Evolutionary conservation across 306 rosid species (phyloP), one percentile per base, ranked within the genome.

Genomic region (Cercis canadensis): DNA sequence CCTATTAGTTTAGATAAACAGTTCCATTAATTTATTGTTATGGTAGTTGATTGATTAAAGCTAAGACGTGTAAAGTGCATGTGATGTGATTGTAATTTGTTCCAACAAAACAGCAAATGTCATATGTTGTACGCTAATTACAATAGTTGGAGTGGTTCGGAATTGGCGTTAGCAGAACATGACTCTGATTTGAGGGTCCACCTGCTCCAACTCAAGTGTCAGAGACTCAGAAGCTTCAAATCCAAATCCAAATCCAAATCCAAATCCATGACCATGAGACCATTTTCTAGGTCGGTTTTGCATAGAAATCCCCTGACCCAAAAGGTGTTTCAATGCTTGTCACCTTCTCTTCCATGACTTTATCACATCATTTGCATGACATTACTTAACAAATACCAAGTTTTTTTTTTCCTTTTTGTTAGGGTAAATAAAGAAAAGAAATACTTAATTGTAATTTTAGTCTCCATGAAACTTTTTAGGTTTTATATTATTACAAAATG

Each of bases 111-210:
- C 0, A 5, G 3, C 11, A 47, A 4, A 46, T 57, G 12, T 31
- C 10, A 51, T 36, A 57, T 6, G 8, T 44, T 59, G 46, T 11
- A 19, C 32, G 8, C 14, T 6, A 32, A 45, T 31, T 32, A 70
- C 47, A 46, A 46, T 0, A 11, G 11, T 43, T 34, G 43, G 65
- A 41, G 47, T 62, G 49, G 49, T 33, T 51, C 60, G n/a, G 39
- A 55, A 14, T 61, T 51, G 54, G 62, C 54, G 50, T 54, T 55
- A 55, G 65, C 47, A 39, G 37, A 63, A 41, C 40, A 65, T 45
- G 41, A 32, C 49, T 56, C 49, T 57, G 67, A 65, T 57, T 65
- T 13, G 56, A 57, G 80, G 80, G 69, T 66, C 62, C 68, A 66
- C 55, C 68, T 57, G 69, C 32, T 49, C 32, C 74, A 57, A 67